Conservation (phyloP, 345 rosid genomes). For the Euphorbia lathyris region DNA sequence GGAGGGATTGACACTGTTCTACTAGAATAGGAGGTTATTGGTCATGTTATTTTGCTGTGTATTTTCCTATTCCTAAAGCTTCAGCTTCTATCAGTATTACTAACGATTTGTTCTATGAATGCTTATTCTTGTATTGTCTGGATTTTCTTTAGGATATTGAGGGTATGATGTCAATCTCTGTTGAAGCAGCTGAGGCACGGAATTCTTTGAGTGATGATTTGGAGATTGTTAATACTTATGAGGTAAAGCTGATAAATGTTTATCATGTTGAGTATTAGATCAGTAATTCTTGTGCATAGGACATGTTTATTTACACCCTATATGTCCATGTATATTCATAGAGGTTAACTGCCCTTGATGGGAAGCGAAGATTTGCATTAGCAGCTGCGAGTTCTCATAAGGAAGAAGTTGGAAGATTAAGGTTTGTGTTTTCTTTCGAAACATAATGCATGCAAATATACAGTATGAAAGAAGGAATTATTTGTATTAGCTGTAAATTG, state of each 20-base stretch:
- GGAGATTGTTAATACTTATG: constrained; percentile 89
- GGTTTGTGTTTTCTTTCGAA: constrained; percentile 41
- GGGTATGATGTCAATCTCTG: constrained; percentile 99
- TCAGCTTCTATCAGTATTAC: constrained; percentile 18
- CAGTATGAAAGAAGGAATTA: background rate
- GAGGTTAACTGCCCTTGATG: constrained; percentile 98
- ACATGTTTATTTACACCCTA: background rate
- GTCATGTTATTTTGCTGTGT: constrained; percentile 2
- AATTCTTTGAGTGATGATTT: constrained; percentile 94
- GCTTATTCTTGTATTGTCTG: constrained; percentile 11
- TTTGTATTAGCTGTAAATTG: background rate
- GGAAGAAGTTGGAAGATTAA: constrained; percentile 90
- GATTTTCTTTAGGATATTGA: constrained; percentile 70
- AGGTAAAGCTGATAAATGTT: constrained; percentile 43
- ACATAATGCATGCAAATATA: background rate
- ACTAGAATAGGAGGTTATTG: background rate
- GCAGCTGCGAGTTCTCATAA: constrained; percentile 87
- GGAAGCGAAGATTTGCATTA: constrained; percentile 94
- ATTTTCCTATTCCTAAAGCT: constrained; percentile 3
- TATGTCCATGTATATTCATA: constrained; percentile 19
- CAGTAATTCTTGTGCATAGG: background rate
- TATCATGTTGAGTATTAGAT: background rate
- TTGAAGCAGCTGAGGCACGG: constrained; percentile 91
- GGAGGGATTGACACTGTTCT: background rate
- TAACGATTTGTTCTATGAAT: constrained; percentile 2